These are phyloP conservation scores for Candida xiaguanensis DNA, from an alignment of 805 yeast species.

Conservation along the genomic window DNA sequence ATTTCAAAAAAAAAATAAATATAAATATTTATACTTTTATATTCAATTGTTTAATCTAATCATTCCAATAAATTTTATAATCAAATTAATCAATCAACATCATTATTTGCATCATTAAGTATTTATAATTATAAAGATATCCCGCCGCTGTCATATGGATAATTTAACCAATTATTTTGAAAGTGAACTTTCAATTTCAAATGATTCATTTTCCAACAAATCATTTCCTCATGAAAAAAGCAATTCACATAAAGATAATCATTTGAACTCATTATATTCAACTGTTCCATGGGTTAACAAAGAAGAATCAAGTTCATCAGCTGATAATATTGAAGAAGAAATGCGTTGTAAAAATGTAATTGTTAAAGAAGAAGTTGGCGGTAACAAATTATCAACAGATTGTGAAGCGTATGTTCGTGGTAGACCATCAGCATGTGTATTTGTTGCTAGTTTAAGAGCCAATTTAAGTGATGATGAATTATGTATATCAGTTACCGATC, in stretches of 20 bases:
- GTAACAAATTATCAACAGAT: background rate
- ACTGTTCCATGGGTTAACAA: constrained; percentile 3
- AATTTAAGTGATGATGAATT: constrained; percentile 66
- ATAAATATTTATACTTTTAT: too few relatives aligned
- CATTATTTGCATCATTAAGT: too few relatives aligned
- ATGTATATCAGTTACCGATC: constrained; percentile 62
- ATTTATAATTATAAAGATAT: too few relatives aligned
- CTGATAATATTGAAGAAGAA: background rate
- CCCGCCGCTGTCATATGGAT: too few relatives aligned
- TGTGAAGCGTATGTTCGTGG: constrained; percentile 30
- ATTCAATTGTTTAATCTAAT: background rate
- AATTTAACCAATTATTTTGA: background rate
- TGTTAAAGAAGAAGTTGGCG: background rate
- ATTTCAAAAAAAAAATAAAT: background rate
- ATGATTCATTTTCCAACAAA: constrained; percentile 4
- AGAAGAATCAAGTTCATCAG: constrained; percentile 5
- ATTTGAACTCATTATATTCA: constrained; percentile 9
- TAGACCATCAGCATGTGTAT: constrained; percentile 81
- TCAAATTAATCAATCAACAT: too few relatives aligned
- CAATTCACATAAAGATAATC: constrained; percentile 4
- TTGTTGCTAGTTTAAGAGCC: constrained; percentile 79
- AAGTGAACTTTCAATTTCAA: constrained; percentile 5
- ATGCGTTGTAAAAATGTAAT: background rate
- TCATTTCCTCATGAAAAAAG: constrained; percentile 5
- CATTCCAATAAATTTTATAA: too few relatives aligned